Evolutionary conservation across 2,329 filamentous ascomycete genomes (phyloP).

Genomic region (Cladorrhinum sp.): DNA sequence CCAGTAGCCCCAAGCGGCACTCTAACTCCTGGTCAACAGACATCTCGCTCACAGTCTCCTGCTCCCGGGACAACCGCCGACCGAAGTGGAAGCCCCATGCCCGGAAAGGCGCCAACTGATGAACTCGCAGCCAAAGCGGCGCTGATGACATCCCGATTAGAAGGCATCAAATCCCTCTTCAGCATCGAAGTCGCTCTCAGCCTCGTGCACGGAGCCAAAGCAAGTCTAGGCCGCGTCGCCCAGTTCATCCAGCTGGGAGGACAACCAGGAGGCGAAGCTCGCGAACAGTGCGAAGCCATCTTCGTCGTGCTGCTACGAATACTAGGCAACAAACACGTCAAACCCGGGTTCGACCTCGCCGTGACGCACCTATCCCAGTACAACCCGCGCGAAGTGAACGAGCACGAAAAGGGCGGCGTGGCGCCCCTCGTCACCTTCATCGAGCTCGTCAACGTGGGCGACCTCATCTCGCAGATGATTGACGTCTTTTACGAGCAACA

Average conservation of each 20-base stretch:
- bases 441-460: slow-evolving; percentile 95
- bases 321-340: slow-evolving; percentile 81
- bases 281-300: slow-evolving; percentile 83
- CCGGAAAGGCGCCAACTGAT: slow-evolving; percentile 68
- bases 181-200: slow-evolving; percentile 93
- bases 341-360: slow-evolving; percentile 88
- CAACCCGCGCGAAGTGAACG: slow-evolving; percentile 77
- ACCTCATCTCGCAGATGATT: slow-evolving; percentile 97
- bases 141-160: slow-evolving; percentile 89
- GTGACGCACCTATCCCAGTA: slow-evolving; percentile 88
- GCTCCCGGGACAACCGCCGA: slow-evolving; percentile 32
- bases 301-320: slow-evolving; percentile 83
- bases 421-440: slow-evolving; percentile 93
- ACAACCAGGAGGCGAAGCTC: slow-evolving; percentile 75
- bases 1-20: slow-evolving; percentile 31
- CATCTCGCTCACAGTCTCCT: slow-evolving; percentile 51
- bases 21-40: slow-evolving; percentile 36
- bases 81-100: slow-evolving; percentile 43
- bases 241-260: slow-evolving; percentile 79
- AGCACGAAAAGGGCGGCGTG: slow-evolving; percentile 69
- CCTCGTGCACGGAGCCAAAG: slow-evolving; percentile 83
- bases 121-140: slow-evolving; percentile 97
- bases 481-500: slow-evolving; percentile 99
- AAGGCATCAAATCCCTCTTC: slow-evolving; percentile 92
- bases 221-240: slow-evolving; percentile 79